These are phyloP conservation scores for Deakozyma indianensis DNA, from an alignment of 805 yeast genomes.

Conservation along the genomic window DNA sequence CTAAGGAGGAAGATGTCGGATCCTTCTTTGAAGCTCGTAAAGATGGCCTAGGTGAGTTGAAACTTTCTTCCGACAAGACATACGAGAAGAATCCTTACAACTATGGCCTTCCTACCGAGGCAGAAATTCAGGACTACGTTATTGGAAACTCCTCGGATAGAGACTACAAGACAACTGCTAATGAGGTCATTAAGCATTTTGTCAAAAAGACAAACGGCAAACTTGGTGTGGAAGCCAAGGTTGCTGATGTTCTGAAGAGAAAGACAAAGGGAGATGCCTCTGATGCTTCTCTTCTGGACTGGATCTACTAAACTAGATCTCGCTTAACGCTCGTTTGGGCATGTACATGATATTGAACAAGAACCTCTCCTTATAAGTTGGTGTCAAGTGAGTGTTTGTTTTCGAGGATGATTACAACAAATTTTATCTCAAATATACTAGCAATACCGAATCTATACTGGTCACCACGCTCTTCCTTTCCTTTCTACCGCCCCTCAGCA, in stretches of 20 bases:
- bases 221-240: conserved; percentile 46
- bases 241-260: conserved; percentile 43
- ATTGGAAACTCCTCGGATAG: conserved; percentile 58
- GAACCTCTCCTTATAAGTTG: too few relatives aligned
- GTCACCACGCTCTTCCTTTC: too few relatives aligned
- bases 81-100: conserved; percentile 42
- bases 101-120: conserved; percentile 70
- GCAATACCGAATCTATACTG: too few relatives aligned
- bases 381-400: too few relatives aligned
- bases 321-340: too few relatives aligned
- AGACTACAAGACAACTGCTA: conserved; percentile 51
- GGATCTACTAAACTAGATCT: conserved; percentile 29
- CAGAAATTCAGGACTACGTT: conserved; percentile 48
- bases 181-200: conserved; percentile 57
- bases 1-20: conserved; percentile 17
- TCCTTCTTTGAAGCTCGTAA: conserved; percentile 16
- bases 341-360: too few relatives aligned
- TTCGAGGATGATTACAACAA: too few relatives aligned
- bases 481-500: too few relatives aligned
- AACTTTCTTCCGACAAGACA: conserved; percentile 19
- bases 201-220: conserved; percentile 30
- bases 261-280: conserved; percentile 34
- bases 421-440: too few relatives aligned
- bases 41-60: conserved; percentile 20
- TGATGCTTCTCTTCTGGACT: conserved; percentile 31